Percentiles rank a stretch among this genome's conserved stretches.
These are phyloP conservation scores for Chrysanthemum makinoi DNA, from an alignment of 129 eudicot species.

Conservation along the genomic window DNA sequence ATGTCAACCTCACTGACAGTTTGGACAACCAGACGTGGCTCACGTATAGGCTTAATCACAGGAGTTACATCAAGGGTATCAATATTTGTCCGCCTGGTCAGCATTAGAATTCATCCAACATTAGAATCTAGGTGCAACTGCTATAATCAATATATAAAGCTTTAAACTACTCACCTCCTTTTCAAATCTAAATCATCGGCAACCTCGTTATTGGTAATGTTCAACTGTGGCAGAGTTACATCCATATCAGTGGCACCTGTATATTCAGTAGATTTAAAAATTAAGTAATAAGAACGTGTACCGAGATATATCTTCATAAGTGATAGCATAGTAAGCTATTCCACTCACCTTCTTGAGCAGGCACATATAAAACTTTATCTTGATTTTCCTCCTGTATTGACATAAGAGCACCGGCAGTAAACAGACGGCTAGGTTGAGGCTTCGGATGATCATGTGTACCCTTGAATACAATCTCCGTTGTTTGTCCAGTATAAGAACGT, in stretches of 20 bases:
- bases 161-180: conserved; percentile 50
- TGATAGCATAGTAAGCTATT: conserved; percentile 40
- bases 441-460: conserved; percentile 88
- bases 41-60: conserved; percentile 77
- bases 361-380: no score
- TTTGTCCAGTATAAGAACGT: conserved; percentile 68
- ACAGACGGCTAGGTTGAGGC: conserved; percentile 67
- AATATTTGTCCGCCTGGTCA: conserved; percentile 51
- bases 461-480: conserved; percentile 69
- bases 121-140: conserved; percentile 12
- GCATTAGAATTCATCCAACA: conserved; percentile 9
- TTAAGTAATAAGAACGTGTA: conserved; percentile 23
- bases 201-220: conserved; percentile 41
- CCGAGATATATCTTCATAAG: conserved; percentile 41
- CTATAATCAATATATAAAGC: conserved; percentile 2
- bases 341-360: no score
- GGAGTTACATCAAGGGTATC: conserved; percentile 42
- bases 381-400: no score
- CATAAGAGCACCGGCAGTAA: conserved; percentile 41
- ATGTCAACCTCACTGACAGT: conserved; percentile 85
- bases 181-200: conserved; percentile 52
- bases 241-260: conserved; percentile 41
- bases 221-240: conserved; percentile 40
- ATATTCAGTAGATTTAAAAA: conserved; percentile 44
- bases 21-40: conserved; percentile 82